A percentile compares a stretch with the other conserved stretches of the same genome.
Conservation (phyloP, 352 stramenopile genomes). For the Pythium rishiriense region DNA sequence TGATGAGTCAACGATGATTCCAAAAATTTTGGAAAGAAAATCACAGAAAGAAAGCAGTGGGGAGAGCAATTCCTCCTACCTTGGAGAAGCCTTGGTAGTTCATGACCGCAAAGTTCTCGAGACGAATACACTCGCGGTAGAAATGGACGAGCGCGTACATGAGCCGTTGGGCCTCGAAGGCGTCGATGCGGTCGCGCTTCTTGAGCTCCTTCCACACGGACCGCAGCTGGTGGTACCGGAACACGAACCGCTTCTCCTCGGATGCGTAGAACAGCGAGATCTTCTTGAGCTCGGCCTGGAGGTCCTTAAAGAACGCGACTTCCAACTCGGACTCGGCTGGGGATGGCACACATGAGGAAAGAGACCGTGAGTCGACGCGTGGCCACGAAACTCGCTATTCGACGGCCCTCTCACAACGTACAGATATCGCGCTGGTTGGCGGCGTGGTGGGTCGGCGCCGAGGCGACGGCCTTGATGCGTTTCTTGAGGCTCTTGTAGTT, state of each 20-base stretch:
- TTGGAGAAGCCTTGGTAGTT: conserved; percentile 89
- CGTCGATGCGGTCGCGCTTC: conserved; percentile 36
- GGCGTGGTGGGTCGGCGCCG: conserved; percentile 35
- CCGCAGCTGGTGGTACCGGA: conserved; percentile 72
- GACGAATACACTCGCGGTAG: conserved; percentile 75
- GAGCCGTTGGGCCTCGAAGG: conserved; percentile 59
- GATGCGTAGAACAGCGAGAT: conserved; percentile 76
- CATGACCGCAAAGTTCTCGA: conserved; percentile 84
- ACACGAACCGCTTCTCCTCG: conserved; percentile 74
- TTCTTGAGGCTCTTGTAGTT: conserved; percentile 89
- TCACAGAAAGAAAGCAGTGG: not conserved
- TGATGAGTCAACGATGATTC: not conserved
- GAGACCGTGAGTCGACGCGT: not conserved
- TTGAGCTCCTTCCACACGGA: conserved; percentile 70
- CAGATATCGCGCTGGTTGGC: conserved; percentile 39
- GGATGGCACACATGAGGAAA: not conserved
- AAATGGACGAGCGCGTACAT: conserved; percentile 86
- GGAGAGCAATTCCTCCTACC: conserved; percentile 30
- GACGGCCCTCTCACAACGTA: no score
- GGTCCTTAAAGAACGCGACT: conserved; percentile 77
- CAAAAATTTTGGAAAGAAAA: not conserved
- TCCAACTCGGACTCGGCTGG: conserved; percentile 68
- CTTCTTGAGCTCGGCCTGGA: conserved; percentile 77
- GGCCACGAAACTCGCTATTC: no score
- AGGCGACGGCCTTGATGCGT: conserved; percentile 73